Base-by-base conservation (phyloP, 2,329 filamentous ascomycete genomes). In the Tolypocladium endophyticum region DNA sequence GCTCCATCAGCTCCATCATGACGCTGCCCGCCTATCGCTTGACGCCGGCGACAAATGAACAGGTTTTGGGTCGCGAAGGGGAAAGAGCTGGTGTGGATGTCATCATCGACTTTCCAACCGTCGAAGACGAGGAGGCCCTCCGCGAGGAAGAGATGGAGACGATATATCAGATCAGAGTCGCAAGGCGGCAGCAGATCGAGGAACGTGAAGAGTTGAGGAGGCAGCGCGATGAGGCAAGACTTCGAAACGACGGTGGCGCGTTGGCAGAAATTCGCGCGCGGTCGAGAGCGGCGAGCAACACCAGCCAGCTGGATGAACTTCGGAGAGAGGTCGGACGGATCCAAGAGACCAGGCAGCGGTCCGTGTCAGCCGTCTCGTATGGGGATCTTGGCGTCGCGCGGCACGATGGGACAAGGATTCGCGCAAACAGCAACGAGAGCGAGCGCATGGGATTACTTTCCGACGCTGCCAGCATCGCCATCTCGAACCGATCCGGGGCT, bases 1-100 rank as follows among this genome's bases (percentile, higher is more conserved):
- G 93, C 59, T 96, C 91, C n/a, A 86, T 97, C 59, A 94, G 93
- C 59, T 96, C 91, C n/a, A 86, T 97, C 59, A 94, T 97, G 82
- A 97, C 94, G 0, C 77, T 99, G 3, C 94, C 94, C 0, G 83
- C 89, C 0, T 99, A 99, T 72, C 87, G 88, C 3, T 82, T 81
- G 20, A 85, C 84, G 35, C 85, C 91, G 0, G 81, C 84, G 56
- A 87, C 89, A 25, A 87, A 85, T 54, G 94, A 99, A 72, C 87
- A 87, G 65, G 86, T 97, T 1, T 80, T 97, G 55, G 94, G 87
- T 9, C 84, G 92, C 6, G 94, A 96, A 72, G 94, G 94, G 56
- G 94, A 99, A 71, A 83, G 94, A 61, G 93, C 82, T 58, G 94
- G 94, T 9, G 91, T 99, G 66, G 94, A 99, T 67, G 84, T 90